Evolutionary conservation across 176 grass and related monocot species (phyloP).

Genomic region (Aegilops umbellulata): DNA sequence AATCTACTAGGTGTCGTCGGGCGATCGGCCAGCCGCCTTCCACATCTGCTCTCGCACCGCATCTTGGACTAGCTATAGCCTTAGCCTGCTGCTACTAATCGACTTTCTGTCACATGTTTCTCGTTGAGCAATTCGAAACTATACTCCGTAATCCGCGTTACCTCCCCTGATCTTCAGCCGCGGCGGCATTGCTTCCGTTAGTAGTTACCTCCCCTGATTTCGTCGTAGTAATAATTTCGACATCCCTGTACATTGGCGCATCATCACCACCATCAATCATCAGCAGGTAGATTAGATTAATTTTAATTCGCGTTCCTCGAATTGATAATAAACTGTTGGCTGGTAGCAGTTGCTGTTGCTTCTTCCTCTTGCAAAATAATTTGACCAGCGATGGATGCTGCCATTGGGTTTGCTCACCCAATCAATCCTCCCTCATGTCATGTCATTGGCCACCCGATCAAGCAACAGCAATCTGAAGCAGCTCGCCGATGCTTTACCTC

Average conservation of each 20-base stretch:
- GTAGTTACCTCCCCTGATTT: not conserved
- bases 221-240: not conserved
- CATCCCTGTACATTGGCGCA: conserved; percentile 11
- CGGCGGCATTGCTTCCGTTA: not conserved
- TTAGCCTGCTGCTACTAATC: conserved; percentile 6
- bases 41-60: not conserved
- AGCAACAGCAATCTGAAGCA: not conserved
- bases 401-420: not conserved
- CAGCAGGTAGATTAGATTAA: not conserved
- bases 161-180: not conserved
- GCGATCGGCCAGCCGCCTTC: not conserved
- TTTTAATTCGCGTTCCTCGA: not conserved
- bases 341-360: not conserved
- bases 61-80: not conserved
- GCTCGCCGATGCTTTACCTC: not conserved
- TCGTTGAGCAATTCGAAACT: not conserved
- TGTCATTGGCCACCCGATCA: not conserved
- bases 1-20: conserved; percentile 24
- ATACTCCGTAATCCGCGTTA: not conserved
- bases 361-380: not conserved
- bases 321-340: not conserved
- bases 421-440: not conserved
- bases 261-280: not conserved
- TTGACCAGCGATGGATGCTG: not conserved
- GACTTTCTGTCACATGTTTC: not conserved